A percentile compares a stretch with the other conserved stretches of the same genome.
Evolutionary conservation across 2,329 filamentous ascomycete genomes (phyloP).

Genomic region (Leptographium flavum): DNA sequence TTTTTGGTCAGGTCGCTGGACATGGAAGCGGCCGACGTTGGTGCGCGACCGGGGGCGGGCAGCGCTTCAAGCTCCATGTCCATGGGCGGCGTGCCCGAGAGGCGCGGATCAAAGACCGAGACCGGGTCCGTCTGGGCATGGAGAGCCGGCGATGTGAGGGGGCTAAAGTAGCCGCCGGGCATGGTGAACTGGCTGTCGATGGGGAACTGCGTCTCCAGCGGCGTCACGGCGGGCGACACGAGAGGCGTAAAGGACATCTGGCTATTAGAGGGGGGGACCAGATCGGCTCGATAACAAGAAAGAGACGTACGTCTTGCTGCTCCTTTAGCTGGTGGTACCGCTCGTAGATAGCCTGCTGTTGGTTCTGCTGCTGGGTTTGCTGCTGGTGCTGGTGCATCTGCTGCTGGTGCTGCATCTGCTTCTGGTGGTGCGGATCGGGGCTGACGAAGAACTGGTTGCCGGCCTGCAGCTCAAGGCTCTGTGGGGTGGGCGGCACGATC

Average conservation of each 20-base stretch:
- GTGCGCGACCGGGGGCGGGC: slow-evolving; percentile 15
- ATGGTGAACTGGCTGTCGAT: slow-evolving; percentile 45
- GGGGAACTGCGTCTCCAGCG: slow-evolving; percentile 57
- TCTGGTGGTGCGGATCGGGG: slow-evolving; percentile 29
- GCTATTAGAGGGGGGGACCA: background rate
- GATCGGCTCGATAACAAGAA: background rate
- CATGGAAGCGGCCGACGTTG: slow-evolving; percentile 4
- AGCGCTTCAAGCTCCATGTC: slow-evolving; percentile 41
- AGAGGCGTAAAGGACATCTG: slow-evolving; percentile 68
- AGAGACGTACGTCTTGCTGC: slow-evolving; percentile 44
- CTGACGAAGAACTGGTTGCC: slow-evolving; percentile 46
- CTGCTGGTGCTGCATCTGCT: slow-evolving; percentile 36
- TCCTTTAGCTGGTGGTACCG: slow-evolving; percentile 34
- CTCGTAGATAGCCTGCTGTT: slow-evolving; percentile 36
- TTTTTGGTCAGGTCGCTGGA: slow-evolving; percentile 33
- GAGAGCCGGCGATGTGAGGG: slow-evolving; percentile 66
- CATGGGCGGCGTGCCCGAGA: slow-evolving; percentile 32
- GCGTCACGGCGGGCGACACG: slow-evolving; percentile 72
- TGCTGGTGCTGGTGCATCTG: slow-evolving; percentile 28
- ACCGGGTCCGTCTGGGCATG: slow-evolving; percentile 51
- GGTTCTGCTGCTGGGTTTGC: slow-evolving; percentile 31
- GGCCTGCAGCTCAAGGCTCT: slow-evolving; percentile 62
- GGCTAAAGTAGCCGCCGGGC: slow-evolving; percentile 66
- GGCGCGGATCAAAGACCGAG: slow-evolving; percentile 29
- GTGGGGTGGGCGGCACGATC: slow-evolving; percentile 65